Evolutionary conservation across 345 rosid genomes (phyloP).

Genomic region (Citrus glauca): DNA sequence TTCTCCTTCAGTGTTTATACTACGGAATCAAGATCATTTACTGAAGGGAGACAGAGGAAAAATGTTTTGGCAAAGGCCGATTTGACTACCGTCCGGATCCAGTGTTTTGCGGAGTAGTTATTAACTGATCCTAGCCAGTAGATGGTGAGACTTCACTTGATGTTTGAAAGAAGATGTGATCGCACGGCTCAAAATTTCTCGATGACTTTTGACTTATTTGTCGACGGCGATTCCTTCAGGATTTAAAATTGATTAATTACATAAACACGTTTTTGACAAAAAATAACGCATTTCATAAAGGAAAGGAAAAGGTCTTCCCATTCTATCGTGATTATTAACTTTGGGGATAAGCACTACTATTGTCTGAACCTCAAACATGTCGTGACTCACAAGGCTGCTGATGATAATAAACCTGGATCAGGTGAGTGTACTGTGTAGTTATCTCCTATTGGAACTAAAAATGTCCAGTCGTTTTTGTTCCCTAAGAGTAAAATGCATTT

Average conservation of each 20-base stretch:
- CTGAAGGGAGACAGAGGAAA: not conserved
- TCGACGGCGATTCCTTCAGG: not conserved
- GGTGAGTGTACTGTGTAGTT: too few relatives aligned
- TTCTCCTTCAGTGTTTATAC: not conserved
- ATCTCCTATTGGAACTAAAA: too few relatives aligned
- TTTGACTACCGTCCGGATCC: not conserved
- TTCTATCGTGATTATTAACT: too few relatives aligned
- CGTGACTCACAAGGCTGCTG: not conserved
- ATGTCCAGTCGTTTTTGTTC: too few relatives aligned
- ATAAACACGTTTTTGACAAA: not conserved
- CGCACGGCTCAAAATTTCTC: not conserved
- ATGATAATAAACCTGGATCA: not conserved
- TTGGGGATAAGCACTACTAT: too few relatives aligned
- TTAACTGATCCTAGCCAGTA: not conserved
- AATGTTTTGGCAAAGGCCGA: not conserved
- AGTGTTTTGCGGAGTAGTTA: not conserved
- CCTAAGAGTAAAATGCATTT: too few relatives aligned
- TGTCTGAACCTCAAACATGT: not conserved
- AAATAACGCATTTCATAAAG: not conserved
- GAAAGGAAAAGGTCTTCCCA: not conserved
- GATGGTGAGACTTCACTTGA: not conserved
- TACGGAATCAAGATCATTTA: not conserved
- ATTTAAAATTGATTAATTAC: not conserved
- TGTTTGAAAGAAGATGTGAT: not conserved
- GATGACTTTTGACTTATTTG: not conserved